phyloP scores from a whole-genome alignment of 2,329 filamentous ascomycete genomes.

The Didymella exigua region DNA sequence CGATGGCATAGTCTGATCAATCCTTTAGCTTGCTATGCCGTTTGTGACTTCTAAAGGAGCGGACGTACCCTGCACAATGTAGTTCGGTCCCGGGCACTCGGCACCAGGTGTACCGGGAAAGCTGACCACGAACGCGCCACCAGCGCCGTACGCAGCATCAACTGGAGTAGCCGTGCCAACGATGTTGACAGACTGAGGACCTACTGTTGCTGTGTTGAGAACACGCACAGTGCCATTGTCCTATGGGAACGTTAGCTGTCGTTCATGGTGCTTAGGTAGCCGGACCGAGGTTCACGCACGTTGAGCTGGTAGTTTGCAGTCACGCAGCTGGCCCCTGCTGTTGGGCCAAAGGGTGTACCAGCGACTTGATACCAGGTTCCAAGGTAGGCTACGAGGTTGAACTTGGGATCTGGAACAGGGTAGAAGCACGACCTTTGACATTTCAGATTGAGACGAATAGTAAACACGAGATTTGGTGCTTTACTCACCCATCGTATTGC shows the following conservation, averaged over 20 bases:
- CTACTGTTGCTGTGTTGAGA: slow-evolving; percentile 29
- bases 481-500: slow-evolving; percentile 29
- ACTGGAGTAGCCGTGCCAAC: slow-evolving; percentile 33
- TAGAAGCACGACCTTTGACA: slow-evolving; percentile 30
- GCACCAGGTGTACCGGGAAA: slow-evolving; percentile 27
- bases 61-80: slow-evolving; percentile 37
- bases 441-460: not conserved
- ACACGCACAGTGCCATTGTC: slow-evolving; percentile 34
- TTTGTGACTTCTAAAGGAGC: not conserved
- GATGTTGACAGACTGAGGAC: slow-evolving; percentile 21
- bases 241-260: slow-evolving; percentile 1
- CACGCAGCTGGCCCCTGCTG: slow-evolving; percentile 32
- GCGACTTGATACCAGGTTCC: slow-evolving; percentile 42
- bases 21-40: not conserved
- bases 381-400: slow-evolving; percentile 34
- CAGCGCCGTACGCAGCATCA: slow-evolving; percentile 26
- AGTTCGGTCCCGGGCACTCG: slow-evolving; percentile 35
- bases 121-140: slow-evolving; percentile 31
- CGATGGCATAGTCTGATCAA: slow-evolving; percentile 27
- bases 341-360: slow-evolving; percentile 37
- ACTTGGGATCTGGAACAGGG: slow-evolving; percentile 32
- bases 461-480: not conserved
- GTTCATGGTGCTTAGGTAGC: no score
- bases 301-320: slow-evolving; percentile 34
- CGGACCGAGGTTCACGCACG: slow-evolving; percentile 1